Base-by-base conservation (phyloP, 2,329 filamentous ascomycete genomes). In the Cladosporium sp. region DNA sequence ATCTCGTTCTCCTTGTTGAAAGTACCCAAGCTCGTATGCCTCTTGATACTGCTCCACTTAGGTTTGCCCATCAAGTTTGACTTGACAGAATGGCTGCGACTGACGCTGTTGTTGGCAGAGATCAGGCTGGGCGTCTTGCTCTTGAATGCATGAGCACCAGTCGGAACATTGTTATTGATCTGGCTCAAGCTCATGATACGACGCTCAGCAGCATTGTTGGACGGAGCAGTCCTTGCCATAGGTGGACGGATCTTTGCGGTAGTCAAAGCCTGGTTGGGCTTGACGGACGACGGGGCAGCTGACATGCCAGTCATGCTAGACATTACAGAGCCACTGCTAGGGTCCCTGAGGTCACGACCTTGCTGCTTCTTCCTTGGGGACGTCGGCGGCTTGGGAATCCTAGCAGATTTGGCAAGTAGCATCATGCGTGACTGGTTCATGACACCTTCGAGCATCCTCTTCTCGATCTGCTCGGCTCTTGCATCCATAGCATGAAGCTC, bases 401-500 rank as follows among this genome's bases (percentile, higher is more conserved):
- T 48, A 10, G 56, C 49, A 44, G 56, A 58, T 75, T 90, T 87
- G 64, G 85, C 79, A 78, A 94, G 89, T 58, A 97, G 83, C n/a
- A 97, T 80, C 24, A 93, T 86, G 6, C 93, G 88, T 19, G 93
- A 97, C 71, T 97, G 93, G 66, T 97, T 92, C 76, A 99, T 95
- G 61, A 97, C 90, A 24, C 93, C 92, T 64, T 97, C 93, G 32
- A 99, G 78, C 64, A 99, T 96, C 24, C 94, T 87, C 53, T 92
- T 89, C 75, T 99, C 94, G 22, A 99, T 80, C 3, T 85, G 84
- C 71, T 97, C 91, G 2, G 93, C 94, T 61, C 93, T 89, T 10
- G 83, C 79, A 71, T 97, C 93, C 89, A 99, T 97, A 24, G 89
- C 82, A 45, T 90, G 85, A 59, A 99, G 84, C 75, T 97, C 94